These are phyloP conservation scores for Chrysanthemum makinoi DNA, from an alignment of 129 eudicot species.

Conservation along the genomic window DNA sequence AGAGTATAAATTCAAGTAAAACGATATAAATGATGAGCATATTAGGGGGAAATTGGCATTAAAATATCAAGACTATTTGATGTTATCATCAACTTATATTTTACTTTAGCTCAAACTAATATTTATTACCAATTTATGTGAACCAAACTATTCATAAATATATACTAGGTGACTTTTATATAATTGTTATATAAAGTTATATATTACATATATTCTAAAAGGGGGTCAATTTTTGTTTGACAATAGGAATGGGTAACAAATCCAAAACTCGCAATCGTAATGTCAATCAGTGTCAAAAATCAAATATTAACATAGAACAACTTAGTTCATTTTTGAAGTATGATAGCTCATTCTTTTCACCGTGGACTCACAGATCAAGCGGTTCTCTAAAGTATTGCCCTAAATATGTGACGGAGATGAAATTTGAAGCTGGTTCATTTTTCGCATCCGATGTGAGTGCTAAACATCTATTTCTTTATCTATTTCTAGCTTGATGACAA, in stretches of 20 bases:
- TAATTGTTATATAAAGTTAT: no score
- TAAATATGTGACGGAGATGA: not conserved
- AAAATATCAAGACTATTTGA: no score
- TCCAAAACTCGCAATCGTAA: no score
- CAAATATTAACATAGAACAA: not conserved
- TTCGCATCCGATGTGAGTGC: conserved; percentile 19
- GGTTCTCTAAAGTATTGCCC: not conserved
- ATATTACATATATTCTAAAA: not conserved
- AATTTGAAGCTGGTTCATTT: conserved; percentile 2
- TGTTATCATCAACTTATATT: no score
- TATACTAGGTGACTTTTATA: no score
- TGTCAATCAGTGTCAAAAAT: not conserved
- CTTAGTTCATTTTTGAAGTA: not conserved
- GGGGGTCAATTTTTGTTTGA: not conserved
- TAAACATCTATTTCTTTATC: not conserved
- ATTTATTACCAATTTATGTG: no score
- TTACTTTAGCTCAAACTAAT: no score
- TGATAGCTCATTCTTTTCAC: conserved; percentile 17
- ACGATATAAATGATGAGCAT: no score
- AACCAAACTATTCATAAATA: no score
- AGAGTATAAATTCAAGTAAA: no score
- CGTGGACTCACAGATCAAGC: not conserved
- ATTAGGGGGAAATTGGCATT: no score
- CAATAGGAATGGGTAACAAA: not conserved
- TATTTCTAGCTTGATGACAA: not conserved